Evolutionary conservation across 495 filamentous ascomycete genomes (phyloP).

Genomic region (Platismatia glauca): DNA sequence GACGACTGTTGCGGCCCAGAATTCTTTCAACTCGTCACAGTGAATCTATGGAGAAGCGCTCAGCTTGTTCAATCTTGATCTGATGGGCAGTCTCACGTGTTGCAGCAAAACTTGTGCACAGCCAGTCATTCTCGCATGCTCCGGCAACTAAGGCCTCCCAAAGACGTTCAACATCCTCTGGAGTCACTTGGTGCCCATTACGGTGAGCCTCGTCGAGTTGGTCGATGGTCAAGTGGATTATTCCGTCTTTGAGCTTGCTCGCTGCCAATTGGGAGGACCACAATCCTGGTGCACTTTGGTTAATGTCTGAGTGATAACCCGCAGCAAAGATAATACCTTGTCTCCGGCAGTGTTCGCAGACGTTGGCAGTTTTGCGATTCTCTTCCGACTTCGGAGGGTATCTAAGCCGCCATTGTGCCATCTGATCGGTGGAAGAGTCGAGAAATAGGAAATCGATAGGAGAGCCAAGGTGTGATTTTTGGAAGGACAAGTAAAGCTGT

Average conservation of each 20-base stretch:
- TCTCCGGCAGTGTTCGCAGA: neutral
- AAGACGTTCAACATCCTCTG: neutral
- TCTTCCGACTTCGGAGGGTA: neutral
- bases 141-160: neutral
- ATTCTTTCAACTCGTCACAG: neutral
- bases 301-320: neutral
- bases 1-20: neutral
- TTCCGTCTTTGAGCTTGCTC: neutral
- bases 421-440: neutral
- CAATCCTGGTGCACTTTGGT: neutral
- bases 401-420: neutral
- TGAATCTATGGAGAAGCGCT: neutral
- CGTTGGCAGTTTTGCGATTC: neutral
- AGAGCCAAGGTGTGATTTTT: neutral
- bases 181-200: neutral
- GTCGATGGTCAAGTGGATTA: neutral
- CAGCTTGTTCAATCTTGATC: neutral
- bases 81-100: neutral
- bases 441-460: neutral
- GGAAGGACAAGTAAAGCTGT: neutral
- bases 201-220: neutral
- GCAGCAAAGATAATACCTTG: neutral
- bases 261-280: neutral
- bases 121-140: neutral
- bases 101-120: neutral